phyloP scores from a whole-genome alignment of 331 rosid genomes.

The Telfairia occidentalis region DNA sequence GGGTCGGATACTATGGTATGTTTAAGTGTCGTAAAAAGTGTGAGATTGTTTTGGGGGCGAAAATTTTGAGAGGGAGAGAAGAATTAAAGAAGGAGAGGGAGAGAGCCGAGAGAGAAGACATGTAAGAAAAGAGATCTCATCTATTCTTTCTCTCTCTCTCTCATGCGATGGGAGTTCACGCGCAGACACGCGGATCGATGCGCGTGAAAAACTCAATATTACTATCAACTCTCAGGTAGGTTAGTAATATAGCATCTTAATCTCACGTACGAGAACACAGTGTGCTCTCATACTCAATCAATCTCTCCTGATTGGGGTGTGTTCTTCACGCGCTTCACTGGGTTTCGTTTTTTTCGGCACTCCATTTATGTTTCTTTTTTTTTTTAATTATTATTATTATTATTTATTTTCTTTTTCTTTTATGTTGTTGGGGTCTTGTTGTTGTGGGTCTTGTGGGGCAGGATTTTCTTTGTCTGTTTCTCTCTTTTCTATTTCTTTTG shows the following conservation, averaged over 20 bases:
- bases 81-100: slow-evolving; percentile 8
- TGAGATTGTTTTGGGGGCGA: too few relatives aligned
- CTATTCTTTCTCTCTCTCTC: too few relatives aligned
- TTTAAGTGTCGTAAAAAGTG: too few relatives aligned
- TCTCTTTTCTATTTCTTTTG: neutral
- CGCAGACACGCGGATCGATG: slow-evolving; percentile 2
- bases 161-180: slow-evolving; percentile 5
- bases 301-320: slow-evolving; percentile 9
- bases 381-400: too few relatives aligned
- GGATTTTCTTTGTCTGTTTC: neutral
- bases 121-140: slow-evolving; percentile 5
- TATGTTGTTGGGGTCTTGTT: slow-evolving; percentile 12
- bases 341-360: neutral
- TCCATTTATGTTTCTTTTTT: neutral
- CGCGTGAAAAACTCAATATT: slow-evolving; percentile 29
- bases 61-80: neutral
- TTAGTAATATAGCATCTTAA: neutral
- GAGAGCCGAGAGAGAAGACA: too few relatives aligned
- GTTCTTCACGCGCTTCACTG: neutral
- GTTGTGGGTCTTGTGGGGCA: slow-evolving; percentile 15
- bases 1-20: too few relatives aligned
- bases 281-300: neutral
- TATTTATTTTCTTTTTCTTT: neutral
- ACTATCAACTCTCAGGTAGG: slow-evolving; percentile 22
- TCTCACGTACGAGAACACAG: slow-evolving; percentile 7